These are phyloP conservation scores for Pyracantha coccinea DNA, from an alignment of 331 rosid genomes.

Conservation along the genomic window DNA sequence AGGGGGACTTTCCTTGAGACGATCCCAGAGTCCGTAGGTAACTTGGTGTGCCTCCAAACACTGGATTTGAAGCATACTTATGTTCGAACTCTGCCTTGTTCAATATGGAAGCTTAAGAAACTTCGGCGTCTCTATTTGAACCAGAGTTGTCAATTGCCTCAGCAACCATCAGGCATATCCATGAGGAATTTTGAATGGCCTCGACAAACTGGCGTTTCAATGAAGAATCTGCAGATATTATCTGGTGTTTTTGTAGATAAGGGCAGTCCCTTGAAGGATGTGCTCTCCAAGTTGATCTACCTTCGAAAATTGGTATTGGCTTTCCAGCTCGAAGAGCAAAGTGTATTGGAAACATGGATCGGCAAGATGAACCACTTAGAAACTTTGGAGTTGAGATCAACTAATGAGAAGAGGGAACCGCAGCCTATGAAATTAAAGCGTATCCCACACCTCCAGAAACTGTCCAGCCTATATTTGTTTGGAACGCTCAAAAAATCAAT, in stretches of 20 bases:
- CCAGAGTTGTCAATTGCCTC: not conserved
- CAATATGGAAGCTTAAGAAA: constrained; percentile 5
- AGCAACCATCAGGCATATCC: not conserved
- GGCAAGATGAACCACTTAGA: not conserved
- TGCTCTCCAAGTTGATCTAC: not conserved
- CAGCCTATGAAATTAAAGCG: not conserved
- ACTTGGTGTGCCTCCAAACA: not conserved
- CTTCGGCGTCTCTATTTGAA: constrained; percentile 8
- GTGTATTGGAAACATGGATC: not conserved
- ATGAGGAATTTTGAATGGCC: not conserved
- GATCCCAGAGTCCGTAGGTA: constrained; percentile 8
- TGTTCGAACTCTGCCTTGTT: not conserved
- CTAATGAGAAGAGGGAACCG: not conserved
- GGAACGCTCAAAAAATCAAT: not conserved
- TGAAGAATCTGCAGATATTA: not conserved
- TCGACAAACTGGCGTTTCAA: too few relatives aligned
- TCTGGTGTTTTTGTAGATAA: constrained; percentile 3
- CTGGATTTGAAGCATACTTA: constrained; percentile 15
- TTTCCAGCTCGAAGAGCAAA: not conserved
- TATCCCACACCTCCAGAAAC: not conserved
- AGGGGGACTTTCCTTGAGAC: constrained; percentile 9
- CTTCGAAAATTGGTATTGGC: constrained; percentile 12
- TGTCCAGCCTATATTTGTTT: constrained; percentile 1
- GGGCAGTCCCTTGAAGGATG: not conserved
- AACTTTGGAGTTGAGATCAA: constrained; percentile 6